These are phyloP conservation scores for Lentinus polychrous DNA, from an alignment of 1,284 basidiomycete genomes.

Conservation along the genomic window DNA sequence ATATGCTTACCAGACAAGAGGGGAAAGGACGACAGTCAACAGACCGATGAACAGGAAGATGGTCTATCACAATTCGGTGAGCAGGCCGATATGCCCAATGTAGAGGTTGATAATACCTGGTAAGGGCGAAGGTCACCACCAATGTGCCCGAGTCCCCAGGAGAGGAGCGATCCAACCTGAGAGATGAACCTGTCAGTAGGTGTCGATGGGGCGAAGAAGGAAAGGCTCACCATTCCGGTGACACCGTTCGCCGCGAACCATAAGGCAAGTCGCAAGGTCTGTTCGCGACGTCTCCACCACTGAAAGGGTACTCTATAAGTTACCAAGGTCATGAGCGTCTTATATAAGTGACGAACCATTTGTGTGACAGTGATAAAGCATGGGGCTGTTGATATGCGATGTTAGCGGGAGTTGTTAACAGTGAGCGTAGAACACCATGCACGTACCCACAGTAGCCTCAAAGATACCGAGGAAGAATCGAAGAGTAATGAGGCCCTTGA, in stretches of 20 bases:
- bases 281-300: conserved; percentile 40
- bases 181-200: not conserved
- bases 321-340: not conserved
- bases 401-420: not conserved
- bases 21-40: conserved; percentile 35
- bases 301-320: conserved; percentile 3
- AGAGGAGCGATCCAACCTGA: conserved; percentile 30
- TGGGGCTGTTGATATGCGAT: conserved; percentile 21
- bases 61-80: conserved; percentile 21
- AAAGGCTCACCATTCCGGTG: conserved; percentile 27
- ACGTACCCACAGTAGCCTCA: conserved; percentile 35
- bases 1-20: conserved; percentile 34
- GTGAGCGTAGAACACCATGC: not conserved
- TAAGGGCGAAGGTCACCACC: conserved; percentile 29
- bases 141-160: conserved; percentile 38
- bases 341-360: too few species aligned
- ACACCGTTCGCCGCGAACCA: conserved; percentile 37
- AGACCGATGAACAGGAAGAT: conserved; percentile 46
- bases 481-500: conserved; percentile 31
- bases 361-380: conserved; percentile 38
- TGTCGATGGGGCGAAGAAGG: not conserved
- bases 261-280: conserved; percentile 34
- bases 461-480: conserved; percentile 38
- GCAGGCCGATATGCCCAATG: conserved; percentile 2
- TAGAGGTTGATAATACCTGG: conserved; percentile 21